These are phyloP conservation scores for Candida ulmi DNA, from an alignment of 805 yeast species.

Conservation along the genomic window DNA sequence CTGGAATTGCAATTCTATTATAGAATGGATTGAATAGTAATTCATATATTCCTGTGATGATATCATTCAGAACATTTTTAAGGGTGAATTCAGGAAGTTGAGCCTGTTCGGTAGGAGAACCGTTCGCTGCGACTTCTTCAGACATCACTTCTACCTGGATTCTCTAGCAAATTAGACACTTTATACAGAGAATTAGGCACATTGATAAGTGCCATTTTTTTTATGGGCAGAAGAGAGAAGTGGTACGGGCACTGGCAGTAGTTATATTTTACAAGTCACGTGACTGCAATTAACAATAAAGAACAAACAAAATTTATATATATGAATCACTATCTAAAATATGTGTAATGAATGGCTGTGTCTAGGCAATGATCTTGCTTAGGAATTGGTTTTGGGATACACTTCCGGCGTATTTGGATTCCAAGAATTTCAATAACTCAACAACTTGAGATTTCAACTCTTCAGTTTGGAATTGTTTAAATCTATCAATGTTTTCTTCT, in stretches of 20 bases:
- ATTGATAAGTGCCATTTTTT: no score
- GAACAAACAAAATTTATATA: background rate
- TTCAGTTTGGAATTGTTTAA: constrained; percentile 71
- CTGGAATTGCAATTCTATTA: constrained; percentile 40
- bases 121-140: no score
- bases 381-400: constrained; percentile 41
- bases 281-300: no score
- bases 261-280: no score
- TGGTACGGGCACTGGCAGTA: no score
- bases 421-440: constrained; percentile 67
- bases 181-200: no score
- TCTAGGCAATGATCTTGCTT: constrained; percentile 26
- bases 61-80: constrained; percentile 41
- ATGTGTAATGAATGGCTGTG: background rate
- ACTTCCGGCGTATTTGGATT: constrained; percentile 56
- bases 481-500: constrained; percentile 72
- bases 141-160: no score
- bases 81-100: constrained; percentile 38
- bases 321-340: background rate
- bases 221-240: no score
- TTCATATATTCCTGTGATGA: constrained; percentile 36
- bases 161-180: background rate
- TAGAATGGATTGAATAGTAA: constrained; percentile 44
- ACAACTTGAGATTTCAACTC: constrained; percentile 61
- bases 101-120: background rate